Evolutionary conservation across 2,329 filamentous ascomycete genomes (phyloP).

Genomic region (Aspergillus bombycis): DNA sequence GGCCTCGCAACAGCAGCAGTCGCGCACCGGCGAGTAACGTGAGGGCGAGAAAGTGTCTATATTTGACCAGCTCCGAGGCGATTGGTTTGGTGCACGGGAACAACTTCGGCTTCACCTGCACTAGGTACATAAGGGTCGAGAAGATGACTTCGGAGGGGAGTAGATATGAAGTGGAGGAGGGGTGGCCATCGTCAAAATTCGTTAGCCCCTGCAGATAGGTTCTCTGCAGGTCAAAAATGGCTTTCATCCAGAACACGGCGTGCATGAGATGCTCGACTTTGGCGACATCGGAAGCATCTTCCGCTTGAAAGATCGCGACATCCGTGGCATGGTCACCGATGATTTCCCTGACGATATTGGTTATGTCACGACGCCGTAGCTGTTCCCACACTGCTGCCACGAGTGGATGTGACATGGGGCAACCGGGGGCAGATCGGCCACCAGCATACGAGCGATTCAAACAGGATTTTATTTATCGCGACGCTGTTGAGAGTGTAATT

Average conservation of each 20-base stretch:
- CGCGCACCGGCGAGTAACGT: slow-evolving; percentile 39
- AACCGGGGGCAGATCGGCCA: slow-evolving; percentile 10
- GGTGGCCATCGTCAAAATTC: slow-evolving; percentile 32
- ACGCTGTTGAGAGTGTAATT: neutral
- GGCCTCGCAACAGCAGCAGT: slow-evolving; percentile 36
- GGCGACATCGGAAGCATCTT: slow-evolving; percentile 22
- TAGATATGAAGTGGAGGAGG: slow-evolving; percentile 33
- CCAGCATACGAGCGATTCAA: slow-evolving; percentile 19
- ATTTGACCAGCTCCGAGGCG: slow-evolving; percentile 21
- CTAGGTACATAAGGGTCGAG: slow-evolving; percentile 39
- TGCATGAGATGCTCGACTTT: slow-evolving; percentile 30
- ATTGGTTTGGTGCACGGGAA: slow-evolving; percentile 33
- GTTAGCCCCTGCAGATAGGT: slow-evolving; percentile 35
- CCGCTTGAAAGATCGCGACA: slow-evolving; percentile 26
- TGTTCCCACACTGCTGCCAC: slow-evolving; percentile 41
- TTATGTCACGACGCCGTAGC: slow-evolving; percentile 38
- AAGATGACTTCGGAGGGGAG: slow-evolving; percentile 36
- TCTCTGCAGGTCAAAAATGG: slow-evolving; percentile 40
- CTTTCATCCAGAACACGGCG: slow-evolving; percentile 40
- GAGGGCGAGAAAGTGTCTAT: slow-evolving; percentile 25
- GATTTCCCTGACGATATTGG: slow-evolving; percentile 39
- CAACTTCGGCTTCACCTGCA: slow-evolving; percentile 34
- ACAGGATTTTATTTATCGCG: neutral
- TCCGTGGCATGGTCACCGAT: slow-evolving; percentile 39
- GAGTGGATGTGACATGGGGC: slow-evolving; percentile 34